These are phyloP conservation scores for Yarrowia sp. DNA, from an alignment of 805 yeast genomes.

Conservation along the genomic window DNA sequence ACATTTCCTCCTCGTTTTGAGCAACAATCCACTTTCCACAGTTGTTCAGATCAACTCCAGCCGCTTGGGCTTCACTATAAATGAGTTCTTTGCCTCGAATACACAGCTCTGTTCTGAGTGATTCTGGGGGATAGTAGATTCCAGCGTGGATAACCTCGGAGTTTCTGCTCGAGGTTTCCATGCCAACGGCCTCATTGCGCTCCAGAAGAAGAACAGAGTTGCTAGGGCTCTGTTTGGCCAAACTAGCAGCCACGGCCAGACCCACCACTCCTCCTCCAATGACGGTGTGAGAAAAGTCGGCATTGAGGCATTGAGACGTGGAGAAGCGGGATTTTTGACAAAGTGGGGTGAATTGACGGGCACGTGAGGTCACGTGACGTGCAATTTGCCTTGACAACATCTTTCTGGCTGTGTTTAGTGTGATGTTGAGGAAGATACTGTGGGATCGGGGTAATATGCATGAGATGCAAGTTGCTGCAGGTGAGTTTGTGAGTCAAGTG, in stretches of 20 bases:
- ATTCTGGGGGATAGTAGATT: conserved; percentile 73
- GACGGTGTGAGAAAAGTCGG: conserved; percentile 72
- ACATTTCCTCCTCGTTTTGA: conserved; percentile 68
- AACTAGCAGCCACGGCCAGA: conserved; percentile 76
- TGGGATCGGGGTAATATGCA: neutral
- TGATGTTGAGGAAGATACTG: too few relatives aligned
- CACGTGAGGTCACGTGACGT: neutral
- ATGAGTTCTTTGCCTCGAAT: conserved; percentile 74
- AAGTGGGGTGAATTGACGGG: too few relatives aligned
- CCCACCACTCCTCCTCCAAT: conserved; percentile 90
- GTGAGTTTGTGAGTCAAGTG: too few relatives aligned
- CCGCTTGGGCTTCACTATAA: conserved; percentile 53
- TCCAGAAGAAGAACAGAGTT: conserved; percentile 71
- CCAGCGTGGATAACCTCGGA: conserved; percentile 96
- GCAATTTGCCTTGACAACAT: conserved; percentile 2
- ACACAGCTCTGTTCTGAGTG: conserved; percentile 74
- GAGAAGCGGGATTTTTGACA: neutral
- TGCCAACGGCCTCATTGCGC: conserved; percentile 68
- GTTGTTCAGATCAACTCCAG: conserved; percentile 61
- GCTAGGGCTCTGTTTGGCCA: conserved; percentile 54
- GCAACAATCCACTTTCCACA: conserved; percentile 90
- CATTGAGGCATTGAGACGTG: neutral
- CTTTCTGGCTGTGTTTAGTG: neutral
- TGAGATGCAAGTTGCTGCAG: neutral
- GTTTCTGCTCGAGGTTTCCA: conserved; percentile 86